Base-by-base conservation (phyloP, 139 green algal species). In the Chlorella sorokiniana region DNA sequence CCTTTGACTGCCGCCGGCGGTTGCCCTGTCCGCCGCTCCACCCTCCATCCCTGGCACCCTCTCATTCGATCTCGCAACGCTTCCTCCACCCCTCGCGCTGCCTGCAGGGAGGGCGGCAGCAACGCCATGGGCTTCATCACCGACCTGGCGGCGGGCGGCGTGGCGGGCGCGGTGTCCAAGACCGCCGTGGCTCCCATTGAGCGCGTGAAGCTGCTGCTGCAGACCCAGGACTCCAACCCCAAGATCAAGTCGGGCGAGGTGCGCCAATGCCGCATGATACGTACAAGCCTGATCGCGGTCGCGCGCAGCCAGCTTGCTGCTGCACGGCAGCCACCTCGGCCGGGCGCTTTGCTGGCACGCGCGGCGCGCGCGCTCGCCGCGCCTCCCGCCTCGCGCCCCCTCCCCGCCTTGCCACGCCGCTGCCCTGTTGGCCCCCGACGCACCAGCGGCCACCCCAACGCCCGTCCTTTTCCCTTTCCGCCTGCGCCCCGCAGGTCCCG, bases 201-300 rank as follows among this genome's bases (percentile, higher is more conserved):
- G 92, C 93, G 96, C 62, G 94, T 98, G 22, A 99, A 99, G 95
- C 92, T 99, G 86, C 90, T 98, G 33, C 91, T 99, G 76, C 95
- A 98, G 87, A 98, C 90, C 54, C 88, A 94, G 88, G 91, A 94
- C 83, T 91, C 87, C 77, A 94, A 95, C 87, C 91, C 93, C 40
- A 79, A 82, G 51, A 96, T 97, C 87, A 93, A 94, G 83, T 92
- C 84, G 27, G 93, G 93, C 61, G 88, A 97, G 90, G 87, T 96
- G 70, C 61, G 87, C n/a, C n/a, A n/a, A n/a, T n/a, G n/a, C n/a
- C n/a, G n/a, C n/a, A n/a, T n/a, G n/a, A n/a, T n/a, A n/a, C n/a
- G n/a, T n/a, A n/a, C n/a, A n/a, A n/a, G n/a, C n/a, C n/a, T n/a
- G n/a, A n/a, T n/a, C n/a, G n/a, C n/a, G n/a, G n/a, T n/a, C n/a